Evolutionary conservation across 192 early-diverging fungal genomes (phyloP).

Genomic region (Coemansia sp.): DNA sequence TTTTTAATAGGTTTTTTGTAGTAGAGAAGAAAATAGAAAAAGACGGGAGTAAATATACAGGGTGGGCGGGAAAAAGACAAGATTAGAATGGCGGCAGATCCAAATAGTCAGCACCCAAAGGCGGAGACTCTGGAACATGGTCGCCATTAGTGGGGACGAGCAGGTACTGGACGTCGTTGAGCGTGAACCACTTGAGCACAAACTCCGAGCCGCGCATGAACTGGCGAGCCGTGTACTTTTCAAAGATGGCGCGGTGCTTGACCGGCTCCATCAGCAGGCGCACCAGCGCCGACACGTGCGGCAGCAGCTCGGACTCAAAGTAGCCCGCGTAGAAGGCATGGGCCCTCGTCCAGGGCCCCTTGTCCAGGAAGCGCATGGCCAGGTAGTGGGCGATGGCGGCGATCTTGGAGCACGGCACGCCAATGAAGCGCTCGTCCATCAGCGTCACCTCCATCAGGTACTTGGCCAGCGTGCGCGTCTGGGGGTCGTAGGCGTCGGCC

Average conservation of each 20-base stretch:
- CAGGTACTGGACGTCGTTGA: conserved; percentile 65
- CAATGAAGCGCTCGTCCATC: conserved; percentile 83
- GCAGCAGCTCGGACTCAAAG: conserved; percentile 66
- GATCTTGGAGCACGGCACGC: conserved; percentile 67
- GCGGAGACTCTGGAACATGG: background rate
- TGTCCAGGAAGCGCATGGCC: conserved; percentile 76
- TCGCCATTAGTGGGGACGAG: conserved; percentile 8
- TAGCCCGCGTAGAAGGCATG: conserved; percentile 81
- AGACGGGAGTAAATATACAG: conserved; percentile 5
- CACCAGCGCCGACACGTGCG: conserved; percentile 68
- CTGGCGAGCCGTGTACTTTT: conserved; percentile 83
- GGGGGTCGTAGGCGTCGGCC: conserved; percentile 86
- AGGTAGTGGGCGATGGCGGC: conserved; percentile 82
- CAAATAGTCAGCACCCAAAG: background rate
- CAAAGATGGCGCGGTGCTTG: conserved; percentile 72
- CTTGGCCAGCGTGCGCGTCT: conserved; percentile 90
- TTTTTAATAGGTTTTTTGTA: background rate
- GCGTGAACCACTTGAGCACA: conserved; percentile 76
- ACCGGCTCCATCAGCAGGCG: conserved; percentile 62
- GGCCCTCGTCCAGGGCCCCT: conserved; percentile 76
- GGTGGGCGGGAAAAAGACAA: background rate
- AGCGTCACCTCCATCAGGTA: conserved; percentile 95
- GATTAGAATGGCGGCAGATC: background rate
- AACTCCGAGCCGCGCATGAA: conserved; percentile 82
- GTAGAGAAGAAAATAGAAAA: background rate